These are phyloP conservation scores for Trichophyton equinum DNA, from an alignment of 2,329 filamentous ascomycete genomes.

Conservation along the genomic window DNA sequence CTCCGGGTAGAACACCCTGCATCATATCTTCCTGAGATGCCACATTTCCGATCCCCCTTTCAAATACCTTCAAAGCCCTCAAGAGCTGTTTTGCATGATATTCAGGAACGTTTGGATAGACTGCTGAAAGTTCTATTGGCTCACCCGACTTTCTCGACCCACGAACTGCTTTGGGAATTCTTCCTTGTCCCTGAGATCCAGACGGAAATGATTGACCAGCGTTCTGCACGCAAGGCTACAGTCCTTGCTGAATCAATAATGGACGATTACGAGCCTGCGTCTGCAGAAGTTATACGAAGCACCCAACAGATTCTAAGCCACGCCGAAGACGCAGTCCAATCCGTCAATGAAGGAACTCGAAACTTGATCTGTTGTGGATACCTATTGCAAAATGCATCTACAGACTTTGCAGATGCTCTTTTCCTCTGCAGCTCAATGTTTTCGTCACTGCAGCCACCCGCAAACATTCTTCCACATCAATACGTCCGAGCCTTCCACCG, in stretches of 20 bases:
- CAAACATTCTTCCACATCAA: constrained; percentile 52
- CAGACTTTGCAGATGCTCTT: constrained; percentile 35
- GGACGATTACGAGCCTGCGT: constrained; percentile 76
- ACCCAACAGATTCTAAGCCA: constrained; percentile 89
- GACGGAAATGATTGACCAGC: constrained; percentile 75
- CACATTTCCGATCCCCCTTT: constrained; percentile 71
- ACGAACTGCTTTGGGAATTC: constrained; percentile 98
- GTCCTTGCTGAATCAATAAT: constrained; percentile 68
- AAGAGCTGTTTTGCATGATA: constrained; percentile 70
- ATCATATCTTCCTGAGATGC: constrained; percentile 78
- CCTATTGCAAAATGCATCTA: constrained; percentile 51
- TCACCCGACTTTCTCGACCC: constrained; percentile 86
- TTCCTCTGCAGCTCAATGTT: constrained; percentile 35
- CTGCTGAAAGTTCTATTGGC: constrained; percentile 76
- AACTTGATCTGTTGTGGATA: constrained; percentile 71
- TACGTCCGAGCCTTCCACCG: constrained; percentile 60
- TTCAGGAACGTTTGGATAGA: constrained; percentile 72
- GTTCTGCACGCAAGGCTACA: constrained; percentile 76
- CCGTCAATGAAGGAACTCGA: constrained; percentile 70
- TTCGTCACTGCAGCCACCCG: constrained; percentile 37
- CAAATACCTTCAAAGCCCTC: constrained; percentile 89
- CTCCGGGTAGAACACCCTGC: constrained; percentile 82
- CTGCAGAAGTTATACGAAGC: constrained; percentile 59
- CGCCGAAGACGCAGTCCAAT: constrained; percentile 76
- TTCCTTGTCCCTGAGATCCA: constrained; percentile 93